Evolutionary conservation across 176 grass and related monocot species (phyloP).

Genomic region (Metroxylon sagu): DNA sequence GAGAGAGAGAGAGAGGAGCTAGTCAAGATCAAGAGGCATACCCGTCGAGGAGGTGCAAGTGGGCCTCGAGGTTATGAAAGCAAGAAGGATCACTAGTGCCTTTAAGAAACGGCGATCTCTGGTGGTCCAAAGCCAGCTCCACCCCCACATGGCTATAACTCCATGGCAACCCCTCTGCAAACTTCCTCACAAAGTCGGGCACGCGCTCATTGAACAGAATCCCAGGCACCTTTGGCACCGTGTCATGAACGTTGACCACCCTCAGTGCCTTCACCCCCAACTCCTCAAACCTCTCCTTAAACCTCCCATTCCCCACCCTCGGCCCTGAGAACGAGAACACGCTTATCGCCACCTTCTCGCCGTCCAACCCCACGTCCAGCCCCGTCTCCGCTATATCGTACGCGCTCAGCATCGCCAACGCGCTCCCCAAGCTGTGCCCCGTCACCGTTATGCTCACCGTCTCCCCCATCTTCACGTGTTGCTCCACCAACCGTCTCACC

Average conservation of each 20-base stretch:
- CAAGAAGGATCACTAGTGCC: slow-evolving; percentile 3
- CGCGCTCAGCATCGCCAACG: slow-evolving; percentile 59
- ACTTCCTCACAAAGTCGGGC: slow-evolving; percentile 33
- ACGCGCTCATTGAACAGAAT: slow-evolving; percentile 65
- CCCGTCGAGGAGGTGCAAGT: slow-evolving; percentile 18
- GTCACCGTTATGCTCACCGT: slow-evolving; percentile 57
- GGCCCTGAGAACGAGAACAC: slow-evolving; percentile 76
- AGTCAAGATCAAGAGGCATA: background rate
- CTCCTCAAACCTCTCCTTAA: slow-evolving; percentile 57
- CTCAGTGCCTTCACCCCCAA: slow-evolving; percentile 63
- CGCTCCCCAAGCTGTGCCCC: slow-evolving; percentile 85
- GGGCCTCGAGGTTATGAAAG: slow-evolving; percentile 17
- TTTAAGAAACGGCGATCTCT: slow-evolving; percentile 8
- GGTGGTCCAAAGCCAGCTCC: slow-evolving; percentile 14
- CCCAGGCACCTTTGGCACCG: slow-evolving; percentile 66
- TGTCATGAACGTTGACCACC: slow-evolving; percentile 79
- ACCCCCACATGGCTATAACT: slow-evolving; percentile 5
- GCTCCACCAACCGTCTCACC: slow-evolving; percentile 42
- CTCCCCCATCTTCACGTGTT: slow-evolving; percentile 35
- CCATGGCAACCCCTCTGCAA: slow-evolving; percentile 15
- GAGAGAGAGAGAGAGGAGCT: too few species aligned
- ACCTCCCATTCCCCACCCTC: slow-evolving; percentile 59
- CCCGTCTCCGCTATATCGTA: slow-evolving; percentile 75
- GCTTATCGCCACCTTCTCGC: slow-evolving; percentile 23
- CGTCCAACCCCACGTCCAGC: slow-evolving; percentile 16